phyloP scores from a whole-genome alignment of 768 basidiomycete species.

The Tephrocybe sp. region DNA sequence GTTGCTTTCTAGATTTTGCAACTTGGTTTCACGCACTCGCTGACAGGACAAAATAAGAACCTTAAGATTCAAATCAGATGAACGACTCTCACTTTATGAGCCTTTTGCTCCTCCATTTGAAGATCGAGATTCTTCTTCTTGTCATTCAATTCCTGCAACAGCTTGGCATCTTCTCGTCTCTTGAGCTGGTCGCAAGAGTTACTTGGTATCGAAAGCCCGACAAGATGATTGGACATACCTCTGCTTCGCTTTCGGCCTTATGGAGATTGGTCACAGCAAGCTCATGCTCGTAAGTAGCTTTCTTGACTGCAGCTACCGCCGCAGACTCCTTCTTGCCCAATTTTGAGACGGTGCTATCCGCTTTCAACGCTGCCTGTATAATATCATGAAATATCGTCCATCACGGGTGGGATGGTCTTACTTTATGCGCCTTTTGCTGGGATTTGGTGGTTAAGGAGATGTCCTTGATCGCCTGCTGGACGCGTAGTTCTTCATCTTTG shows the following conservation, averaged over 20 bases:
- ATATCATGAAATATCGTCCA: not conserved
- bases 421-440: constrained; percentile 53
- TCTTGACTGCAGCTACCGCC: constrained; percentile 42
- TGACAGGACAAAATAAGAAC: not conserved
- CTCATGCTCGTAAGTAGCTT: constrained; percentile 47
- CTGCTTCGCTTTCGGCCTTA: constrained; percentile 12
- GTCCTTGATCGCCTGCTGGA: constrained; percentile 56
- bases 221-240: not conserved
- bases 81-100: constrained; percentile 20
- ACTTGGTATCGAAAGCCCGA: not conserved
- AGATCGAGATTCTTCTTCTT: constrained; percentile 25
- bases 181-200: constrained; percentile 5
- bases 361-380: constrained; percentile 16
- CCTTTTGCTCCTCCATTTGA: constrained; percentile 21
- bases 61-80: not conserved
- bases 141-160: constrained; percentile 20
- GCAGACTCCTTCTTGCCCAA: constrained; percentile 49
- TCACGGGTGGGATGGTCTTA: constrained; percentile 13
- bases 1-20: constrained; percentile 5
- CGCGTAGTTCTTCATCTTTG: constrained; percentile 46
- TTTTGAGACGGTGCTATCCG: constrained; percentile 31
- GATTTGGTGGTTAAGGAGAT: constrained; percentile 53
- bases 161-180: constrained; percentile 16
- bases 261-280: constrained; percentile 33
- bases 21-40: constrained; percentile 10